Percentiles rank a stretch among this genome's conserved stretches.
Conservation (phyloP, 2,329 filamentous ascomycete genomes). For the Dactylellina leptospora region DNA sequence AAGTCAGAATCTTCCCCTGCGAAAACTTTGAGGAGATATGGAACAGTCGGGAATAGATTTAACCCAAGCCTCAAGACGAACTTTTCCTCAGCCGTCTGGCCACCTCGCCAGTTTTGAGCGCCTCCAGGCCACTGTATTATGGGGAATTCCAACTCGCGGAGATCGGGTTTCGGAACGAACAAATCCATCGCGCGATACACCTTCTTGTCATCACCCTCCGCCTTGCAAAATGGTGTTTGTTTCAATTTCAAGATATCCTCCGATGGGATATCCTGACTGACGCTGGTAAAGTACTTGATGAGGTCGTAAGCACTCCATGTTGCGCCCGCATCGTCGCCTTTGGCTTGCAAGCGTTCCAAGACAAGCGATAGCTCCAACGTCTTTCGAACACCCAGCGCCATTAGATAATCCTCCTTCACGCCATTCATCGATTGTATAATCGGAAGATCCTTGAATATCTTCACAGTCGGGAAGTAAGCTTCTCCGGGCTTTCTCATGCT, state of each 20-base stretch:
- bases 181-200: slow-evolving; percentile 79
- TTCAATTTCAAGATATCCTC: slow-evolving; percentile 82
- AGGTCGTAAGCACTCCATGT: slow-evolving; percentile 94
- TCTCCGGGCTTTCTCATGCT: slow-evolving; percentile 88
- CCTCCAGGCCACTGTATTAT: slow-evolving; percentile 82
- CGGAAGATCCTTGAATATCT: slow-evolving; percentile 91
- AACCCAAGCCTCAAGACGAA: slow-evolving; percentile 80
- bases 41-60: slow-evolving; percentile 73
- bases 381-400: slow-evolving; percentile 86
- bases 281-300: slow-evolving; percentile 91
- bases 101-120: slow-evolving; percentile 68
- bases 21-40: slow-evolving; percentile 72
- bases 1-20: slow-evolving; percentile 62
- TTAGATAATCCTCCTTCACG: slow-evolving; percentile 89
- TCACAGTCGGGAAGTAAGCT: slow-evolving; percentile 92
- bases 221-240: slow-evolving; percentile 81
- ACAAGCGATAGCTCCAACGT: slow-evolving; percentile 94
- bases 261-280: slow-evolving; percentile 83
- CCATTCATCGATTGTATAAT: slow-evolving; percentile 77
- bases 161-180: slow-evolving; percentile 77
- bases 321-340: slow-evolving; percentile 60
- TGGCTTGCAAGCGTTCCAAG: slow-evolving; percentile 80
- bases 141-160: slow-evolving; percentile 76
- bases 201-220: slow-evolving; percentile 65
- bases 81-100: slow-evolving; percentile 70